These are phyloP conservation scores for Tuber microsphaerosporum DNA, from an alignment of 495 filamentous ascomycete genomes.

Conservation along the genomic window DNA sequence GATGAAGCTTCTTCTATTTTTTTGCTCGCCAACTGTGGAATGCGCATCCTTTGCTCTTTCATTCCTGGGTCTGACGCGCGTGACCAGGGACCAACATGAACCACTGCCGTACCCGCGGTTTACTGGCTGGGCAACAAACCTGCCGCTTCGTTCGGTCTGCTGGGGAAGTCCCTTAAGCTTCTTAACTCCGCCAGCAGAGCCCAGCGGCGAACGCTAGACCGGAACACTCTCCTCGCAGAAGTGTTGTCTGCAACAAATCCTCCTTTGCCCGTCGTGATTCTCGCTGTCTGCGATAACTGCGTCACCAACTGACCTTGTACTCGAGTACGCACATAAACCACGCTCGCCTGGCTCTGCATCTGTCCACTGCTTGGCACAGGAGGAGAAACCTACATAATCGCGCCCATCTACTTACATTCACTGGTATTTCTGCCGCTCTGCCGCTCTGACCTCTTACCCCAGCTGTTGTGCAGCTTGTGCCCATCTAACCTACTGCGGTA, in stretches of 20 bases:
- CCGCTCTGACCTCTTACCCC: neutral
- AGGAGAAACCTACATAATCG: neutral
- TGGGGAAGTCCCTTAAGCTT: neutral
- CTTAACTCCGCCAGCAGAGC: neutral
- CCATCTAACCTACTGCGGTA: neutral
- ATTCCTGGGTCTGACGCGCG: neutral
- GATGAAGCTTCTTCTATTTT: neutral
- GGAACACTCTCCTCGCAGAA: neutral
- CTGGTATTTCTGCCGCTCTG: neutral
- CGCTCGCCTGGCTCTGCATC: neutral
- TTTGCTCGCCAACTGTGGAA: neutral
- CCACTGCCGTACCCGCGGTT: neutral
- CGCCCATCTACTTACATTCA: neutral
- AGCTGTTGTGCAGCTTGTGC: neutral
- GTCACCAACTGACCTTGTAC: neutral
- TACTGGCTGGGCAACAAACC: neutral
- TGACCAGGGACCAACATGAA: slow-evolving; percentile 3
- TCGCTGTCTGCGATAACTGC: neutral
- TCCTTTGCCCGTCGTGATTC: neutral
- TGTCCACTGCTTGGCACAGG: neutral
- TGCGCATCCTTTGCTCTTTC: neutral
- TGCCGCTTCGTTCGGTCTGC: slow-evolving; percentile 12
- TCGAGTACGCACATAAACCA: neutral
- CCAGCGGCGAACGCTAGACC: neutral
- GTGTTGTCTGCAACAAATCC: neutral